These are phyloP conservation scores for Codiaeum variegatum DNA, from an alignment of 441 rosid genomes.

Conservation along the genomic window DNA sequence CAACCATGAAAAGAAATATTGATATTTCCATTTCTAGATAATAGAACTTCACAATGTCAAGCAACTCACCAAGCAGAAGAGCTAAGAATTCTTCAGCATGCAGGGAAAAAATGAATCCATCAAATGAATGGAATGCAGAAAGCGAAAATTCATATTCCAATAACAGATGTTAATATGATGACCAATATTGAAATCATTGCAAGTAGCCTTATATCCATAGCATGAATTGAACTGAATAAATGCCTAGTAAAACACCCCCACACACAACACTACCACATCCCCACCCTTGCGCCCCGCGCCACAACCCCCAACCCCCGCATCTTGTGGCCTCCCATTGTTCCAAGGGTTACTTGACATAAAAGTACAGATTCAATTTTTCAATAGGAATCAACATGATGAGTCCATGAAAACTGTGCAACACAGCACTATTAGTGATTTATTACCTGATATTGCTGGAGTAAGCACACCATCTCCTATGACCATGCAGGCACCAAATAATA, in stretches of 20 bases:
- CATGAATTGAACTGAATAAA: background rate
- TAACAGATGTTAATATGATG: background rate
- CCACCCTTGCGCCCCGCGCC: too few relatives aligned
- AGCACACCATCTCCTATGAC: constrained; percentile 82
- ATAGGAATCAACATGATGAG: background rate
- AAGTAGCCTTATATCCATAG: background rate
- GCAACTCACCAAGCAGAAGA: background rate
- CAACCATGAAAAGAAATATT: background rate
- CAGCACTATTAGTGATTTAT: constrained; percentile 5
- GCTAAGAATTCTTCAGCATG: background rate
- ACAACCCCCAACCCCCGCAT: too few relatives aligned
- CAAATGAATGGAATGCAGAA: background rate
- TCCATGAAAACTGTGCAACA: background rate
- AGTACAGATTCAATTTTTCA: background rate
- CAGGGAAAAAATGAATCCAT: background rate
- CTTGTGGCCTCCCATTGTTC: background rate
- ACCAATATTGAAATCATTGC: constrained; percentile 2
- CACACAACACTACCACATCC: too few relatives aligned
- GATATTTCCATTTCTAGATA: background rate
- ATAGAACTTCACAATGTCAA: constrained; percentile 9
- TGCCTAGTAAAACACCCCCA: background rate
- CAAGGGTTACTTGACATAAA: background rate
- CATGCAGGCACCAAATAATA: constrained; percentile 80
- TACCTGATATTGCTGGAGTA: constrained; percentile 87
- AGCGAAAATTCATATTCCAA: constrained; percentile 7